phyloP scores from a whole-genome alignment of 176 grass and related monocot genomes.

The Carex scoparia region DNA sequence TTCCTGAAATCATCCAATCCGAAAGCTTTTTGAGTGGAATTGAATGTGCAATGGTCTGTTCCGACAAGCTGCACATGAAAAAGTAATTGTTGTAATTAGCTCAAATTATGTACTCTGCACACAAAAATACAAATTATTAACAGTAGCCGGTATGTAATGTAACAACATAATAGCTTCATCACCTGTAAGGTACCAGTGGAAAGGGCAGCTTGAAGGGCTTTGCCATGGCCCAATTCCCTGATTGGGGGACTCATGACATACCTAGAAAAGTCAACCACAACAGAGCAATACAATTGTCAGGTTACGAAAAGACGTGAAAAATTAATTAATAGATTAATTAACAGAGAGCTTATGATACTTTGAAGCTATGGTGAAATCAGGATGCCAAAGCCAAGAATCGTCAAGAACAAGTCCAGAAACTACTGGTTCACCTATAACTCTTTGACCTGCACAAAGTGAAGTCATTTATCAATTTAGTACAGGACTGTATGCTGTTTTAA shows the following conservation, averaged over 20 bases:
- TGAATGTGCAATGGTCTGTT: constrained; percentile 95
- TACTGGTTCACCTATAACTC: constrained; percentile 86
- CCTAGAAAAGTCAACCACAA: constrained; percentile 37
- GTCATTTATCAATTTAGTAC: constrained; percentile 23
- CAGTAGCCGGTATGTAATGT: neutral
- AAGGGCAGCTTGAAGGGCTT: constrained; percentile 81
- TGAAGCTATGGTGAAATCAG: constrained; percentile 73
- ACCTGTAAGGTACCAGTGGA: constrained; percentile 93
- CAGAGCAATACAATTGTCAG: constrained; percentile 22
- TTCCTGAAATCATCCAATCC: constrained; percentile 83
- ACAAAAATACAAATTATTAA: neutral
- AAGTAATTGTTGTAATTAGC: neutral
- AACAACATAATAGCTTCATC: constrained; percentile 1
- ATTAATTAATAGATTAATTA: constrained; percentile 2
- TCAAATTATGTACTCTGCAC: neutral
- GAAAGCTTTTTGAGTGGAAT: constrained; percentile 93
- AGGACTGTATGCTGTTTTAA: neutral
- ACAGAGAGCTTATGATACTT: constrained; percentile 26
- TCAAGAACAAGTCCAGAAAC: constrained; percentile 88
- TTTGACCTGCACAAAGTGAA: constrained; percentile 58
- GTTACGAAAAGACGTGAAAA: neutral
- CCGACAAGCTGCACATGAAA: constrained; percentile 75
- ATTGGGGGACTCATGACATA: constrained; percentile 99
- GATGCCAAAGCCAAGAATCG: constrained; percentile 96
- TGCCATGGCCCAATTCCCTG: constrained; percentile 71